phyloP scores from a whole-genome alignment of 495 filamentous ascomycete genomes.

The Cercophora samala region DNA sequence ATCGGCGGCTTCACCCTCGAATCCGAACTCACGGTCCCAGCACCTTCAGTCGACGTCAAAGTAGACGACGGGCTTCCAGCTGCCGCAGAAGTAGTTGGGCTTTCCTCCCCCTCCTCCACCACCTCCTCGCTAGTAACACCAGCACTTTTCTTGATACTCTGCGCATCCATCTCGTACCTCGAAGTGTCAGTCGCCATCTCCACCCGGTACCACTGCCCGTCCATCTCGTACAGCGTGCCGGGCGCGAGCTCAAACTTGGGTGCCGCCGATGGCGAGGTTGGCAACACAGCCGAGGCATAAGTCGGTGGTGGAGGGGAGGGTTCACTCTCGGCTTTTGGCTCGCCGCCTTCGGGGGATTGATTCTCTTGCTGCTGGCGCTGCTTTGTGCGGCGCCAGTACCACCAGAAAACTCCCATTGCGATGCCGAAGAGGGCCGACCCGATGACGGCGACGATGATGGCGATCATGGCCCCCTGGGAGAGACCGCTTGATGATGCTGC shows the following conservation, averaged over 20 bases:
- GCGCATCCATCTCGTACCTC: constrained; percentile 27
- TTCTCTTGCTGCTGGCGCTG: background rate
- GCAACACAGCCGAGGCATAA: background rate
- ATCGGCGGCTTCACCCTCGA: background rate
- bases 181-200: constrained; percentile 25
- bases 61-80: background rate
- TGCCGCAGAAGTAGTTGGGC: background rate
- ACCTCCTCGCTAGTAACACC: background rate
- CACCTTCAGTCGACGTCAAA: background rate
- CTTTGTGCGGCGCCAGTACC: constrained; percentile 21
- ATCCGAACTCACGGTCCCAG: background rate
- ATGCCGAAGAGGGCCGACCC: constrained; percentile 19
- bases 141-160: background rate
- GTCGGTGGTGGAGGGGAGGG: background rate
- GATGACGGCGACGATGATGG: constrained; percentile 26
- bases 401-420: constrained; percentile 16
- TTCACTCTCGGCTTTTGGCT: background rate
- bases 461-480: constrained; percentile 27
- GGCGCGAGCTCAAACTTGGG: background rate
- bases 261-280: background rate
- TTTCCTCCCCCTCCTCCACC: background rate
- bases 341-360: background rate
- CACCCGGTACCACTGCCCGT: constrained; percentile 22
- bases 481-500: constrained; percentile 13
- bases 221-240: constrained; percentile 24